Evolutionary conservation across 352 stramenopile species (phyloP).

Genomic region (Globisporangium lucens): DNA sequence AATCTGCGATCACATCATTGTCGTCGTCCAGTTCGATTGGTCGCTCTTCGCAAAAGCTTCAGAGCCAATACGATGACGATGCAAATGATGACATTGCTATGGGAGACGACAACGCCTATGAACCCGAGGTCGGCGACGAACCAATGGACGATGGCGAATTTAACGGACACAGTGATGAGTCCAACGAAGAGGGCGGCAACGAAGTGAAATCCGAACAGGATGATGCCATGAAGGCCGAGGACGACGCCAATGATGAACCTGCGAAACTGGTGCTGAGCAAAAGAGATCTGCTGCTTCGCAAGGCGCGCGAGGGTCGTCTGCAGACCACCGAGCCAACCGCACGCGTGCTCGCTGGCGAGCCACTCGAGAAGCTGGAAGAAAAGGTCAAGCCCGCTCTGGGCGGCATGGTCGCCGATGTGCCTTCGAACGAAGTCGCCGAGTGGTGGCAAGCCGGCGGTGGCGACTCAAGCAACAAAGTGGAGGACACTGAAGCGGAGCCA

Average conservation of each 20-base stretch:
- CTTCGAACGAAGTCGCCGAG: conserved; percentile 84
- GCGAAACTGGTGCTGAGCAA: conserved; percentile 51
- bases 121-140: conserved; percentile 16
- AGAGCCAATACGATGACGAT: conserved; percentile 20
- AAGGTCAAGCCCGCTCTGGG: conserved; percentile 1
- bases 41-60: conserved; percentile 16
- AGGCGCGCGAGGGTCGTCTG: conserved; percentile 52
- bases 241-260: conserved; percentile 19
- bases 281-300: conserved; percentile 69
- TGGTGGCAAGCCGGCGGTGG: conserved; percentile 68
- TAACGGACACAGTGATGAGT: neutral
- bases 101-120: conserved; percentile 19
- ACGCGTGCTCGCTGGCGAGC: conserved; percentile 40
- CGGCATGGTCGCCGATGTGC: conserved; percentile 40
- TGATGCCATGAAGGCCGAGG: neutral
- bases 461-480: conserved; percentile 21
- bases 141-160: conserved; percentile 21
- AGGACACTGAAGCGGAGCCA: conserved; percentile 30
- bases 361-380: conserved; percentile 26
- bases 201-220: conserved; percentile 22
- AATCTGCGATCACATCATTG: conserved; percentile 9
- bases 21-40: conserved; percentile 15
- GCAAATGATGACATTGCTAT: conserved; percentile 19
- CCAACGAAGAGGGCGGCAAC: conserved; percentile 1
- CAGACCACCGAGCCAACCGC: conserved; percentile 62